phyloP scores from a whole-genome alignment of 2,329 filamentous ascomycete species.

The Penicillium concentricum region DNA sequence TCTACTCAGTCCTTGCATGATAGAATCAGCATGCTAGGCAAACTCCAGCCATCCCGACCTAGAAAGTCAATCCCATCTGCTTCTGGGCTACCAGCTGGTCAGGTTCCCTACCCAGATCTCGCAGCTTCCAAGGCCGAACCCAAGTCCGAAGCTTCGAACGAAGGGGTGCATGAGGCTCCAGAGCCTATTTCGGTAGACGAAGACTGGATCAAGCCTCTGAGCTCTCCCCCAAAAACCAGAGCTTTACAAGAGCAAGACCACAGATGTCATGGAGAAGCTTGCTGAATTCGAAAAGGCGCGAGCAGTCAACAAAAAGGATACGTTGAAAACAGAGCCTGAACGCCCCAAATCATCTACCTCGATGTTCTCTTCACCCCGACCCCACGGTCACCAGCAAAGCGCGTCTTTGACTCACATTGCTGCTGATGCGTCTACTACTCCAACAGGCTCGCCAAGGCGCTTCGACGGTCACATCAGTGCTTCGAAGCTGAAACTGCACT shows the following conservation, averaged over 20 bases:
- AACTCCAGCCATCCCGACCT: conserved; percentile 50
- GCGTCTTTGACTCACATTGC: conserved; percentile 60
- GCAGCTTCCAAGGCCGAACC: conserved; percentile 29
- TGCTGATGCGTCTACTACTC: conserved; percentile 55
- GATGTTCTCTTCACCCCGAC: conserved; percentile 53
- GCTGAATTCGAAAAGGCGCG: conserved; percentile 30
- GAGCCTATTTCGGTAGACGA: conserved; percentile 44
- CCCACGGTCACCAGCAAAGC: conserved; percentile 56
- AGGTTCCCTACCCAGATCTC: conserved; percentile 40
- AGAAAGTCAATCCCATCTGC: conserved; percentile 47
- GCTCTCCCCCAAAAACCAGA: conserved; percentile 48
- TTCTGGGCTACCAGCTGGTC: conserved; percentile 26
- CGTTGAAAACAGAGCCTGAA: conserved; percentile 32
- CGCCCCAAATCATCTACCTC: conserved; percentile 68
- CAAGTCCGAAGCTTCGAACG: conserved; percentile 24
- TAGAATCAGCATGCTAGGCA: conserved; percentile 75
- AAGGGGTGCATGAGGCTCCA: conserved; percentile 22
- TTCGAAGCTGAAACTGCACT: conserved; percentile 88
- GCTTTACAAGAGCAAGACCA: conserved; percentile 60
- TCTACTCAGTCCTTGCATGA: conserved; percentile 94
- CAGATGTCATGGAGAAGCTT: conserved; percentile 59
- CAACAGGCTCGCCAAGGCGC: conserved; percentile 56
- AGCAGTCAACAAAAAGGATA: conserved; percentile 11
- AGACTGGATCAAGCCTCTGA: conserved; percentile 60
- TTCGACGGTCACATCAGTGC: conserved; percentile 82